These are phyloP conservation scores for Penicillium sp. DNA, from an alignment of 2,329 filamentous ascomycete species.

Conservation along the genomic window DNA sequence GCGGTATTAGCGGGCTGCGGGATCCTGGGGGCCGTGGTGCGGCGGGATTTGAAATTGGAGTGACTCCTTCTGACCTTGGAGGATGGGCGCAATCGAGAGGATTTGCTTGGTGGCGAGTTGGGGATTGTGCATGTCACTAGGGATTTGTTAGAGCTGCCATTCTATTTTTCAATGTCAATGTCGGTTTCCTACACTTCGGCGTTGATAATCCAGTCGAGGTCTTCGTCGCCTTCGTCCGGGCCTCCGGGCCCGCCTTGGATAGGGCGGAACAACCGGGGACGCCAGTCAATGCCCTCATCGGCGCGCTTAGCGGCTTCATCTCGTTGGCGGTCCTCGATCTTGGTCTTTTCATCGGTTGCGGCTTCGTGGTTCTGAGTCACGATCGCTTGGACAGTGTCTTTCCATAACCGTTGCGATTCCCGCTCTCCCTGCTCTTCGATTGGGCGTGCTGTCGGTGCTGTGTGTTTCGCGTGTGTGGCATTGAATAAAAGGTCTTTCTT, in stretches of 20 bases:
- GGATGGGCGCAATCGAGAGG: slow-evolving; percentile 78
- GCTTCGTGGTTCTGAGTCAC: slow-evolving; percentile 81
- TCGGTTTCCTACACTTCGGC: slow-evolving; percentile 69
- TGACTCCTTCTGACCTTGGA: slow-evolving; percentile 69
- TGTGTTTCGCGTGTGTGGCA: slow-evolving; percentile 74
- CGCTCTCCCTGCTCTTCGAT: slow-evolving; percentile 83
- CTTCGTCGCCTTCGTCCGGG: slow-evolving; percentile 78
- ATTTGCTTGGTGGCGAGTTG: slow-evolving; percentile 78
- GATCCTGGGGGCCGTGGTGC: slow-evolving; percentile 24
- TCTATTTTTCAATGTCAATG: not conserved
- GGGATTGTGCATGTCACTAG: slow-evolving; percentile 64
- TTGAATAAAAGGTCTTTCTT: slow-evolving; percentile 90
- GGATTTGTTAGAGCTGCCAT: slow-evolving; percentile 2
- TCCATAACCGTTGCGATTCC: slow-evolving; percentile 88
- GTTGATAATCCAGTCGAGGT: slow-evolving; percentile 93
- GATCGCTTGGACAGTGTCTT: slow-evolving; percentile 77
- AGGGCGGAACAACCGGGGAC: slow-evolving; percentile 77
- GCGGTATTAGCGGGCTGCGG: slow-evolving; percentile 20
- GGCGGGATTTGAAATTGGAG: slow-evolving; percentile 60
- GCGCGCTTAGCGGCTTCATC: slow-evolving; percentile 80
- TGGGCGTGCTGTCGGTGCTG: slow-evolving; percentile 71
- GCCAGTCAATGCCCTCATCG: slow-evolving; percentile 82
- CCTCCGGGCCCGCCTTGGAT: slow-evolving; percentile 71
- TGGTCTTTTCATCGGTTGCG: slow-evolving; percentile 94
- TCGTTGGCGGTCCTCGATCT: slow-evolving; percentile 88